A percentile compares a stretch with the other conserved stretches of the same genome.
phyloP scores from a whole-genome alignment of 2,329 filamentous ascomycete species.

The Corniculantispora saksenae region DNA sequence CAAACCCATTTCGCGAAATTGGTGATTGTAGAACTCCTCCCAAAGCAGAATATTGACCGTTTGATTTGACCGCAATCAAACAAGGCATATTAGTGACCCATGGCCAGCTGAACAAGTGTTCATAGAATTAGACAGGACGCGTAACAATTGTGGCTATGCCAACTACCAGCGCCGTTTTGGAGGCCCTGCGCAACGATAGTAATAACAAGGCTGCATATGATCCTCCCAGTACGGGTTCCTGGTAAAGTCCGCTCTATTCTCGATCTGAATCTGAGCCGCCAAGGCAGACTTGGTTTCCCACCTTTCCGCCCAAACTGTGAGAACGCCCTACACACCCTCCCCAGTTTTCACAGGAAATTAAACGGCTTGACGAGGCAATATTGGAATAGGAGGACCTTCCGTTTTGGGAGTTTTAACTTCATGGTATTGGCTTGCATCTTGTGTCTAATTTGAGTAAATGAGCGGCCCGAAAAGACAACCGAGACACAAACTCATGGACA shows the following conservation, averaged over 20 bases:
- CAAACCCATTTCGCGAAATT: no score
- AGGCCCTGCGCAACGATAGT: no score
- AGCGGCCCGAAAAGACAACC: neutral
- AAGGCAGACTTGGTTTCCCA: neutral
- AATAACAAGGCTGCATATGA: no score
- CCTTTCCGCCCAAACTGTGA: no score
- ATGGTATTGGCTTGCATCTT: neutral
- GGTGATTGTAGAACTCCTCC: no score
- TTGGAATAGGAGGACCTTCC: neutral
- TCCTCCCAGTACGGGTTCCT: neutral
- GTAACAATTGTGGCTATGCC: conserved; percentile 17
- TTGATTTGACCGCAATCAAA: no score
- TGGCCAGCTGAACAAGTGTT: neutral
- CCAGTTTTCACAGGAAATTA: neutral
- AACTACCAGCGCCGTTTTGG: neutral
- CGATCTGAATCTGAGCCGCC: neutral
- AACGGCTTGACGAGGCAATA: neutral
- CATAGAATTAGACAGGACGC: neutral
- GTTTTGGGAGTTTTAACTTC: neutral
- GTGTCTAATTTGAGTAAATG: neutral
- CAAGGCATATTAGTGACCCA: neutral
- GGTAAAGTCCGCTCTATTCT: neutral
- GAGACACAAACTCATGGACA: neutral
- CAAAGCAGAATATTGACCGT: no score
- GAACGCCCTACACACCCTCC: neutral